A percentile compares a stretch with the other conserved stretches of the same genome.
phyloP scores from a whole-genome alignment of 2,329 filamentous ascomycete species.

The Sarocladium kiliense region DNA sequence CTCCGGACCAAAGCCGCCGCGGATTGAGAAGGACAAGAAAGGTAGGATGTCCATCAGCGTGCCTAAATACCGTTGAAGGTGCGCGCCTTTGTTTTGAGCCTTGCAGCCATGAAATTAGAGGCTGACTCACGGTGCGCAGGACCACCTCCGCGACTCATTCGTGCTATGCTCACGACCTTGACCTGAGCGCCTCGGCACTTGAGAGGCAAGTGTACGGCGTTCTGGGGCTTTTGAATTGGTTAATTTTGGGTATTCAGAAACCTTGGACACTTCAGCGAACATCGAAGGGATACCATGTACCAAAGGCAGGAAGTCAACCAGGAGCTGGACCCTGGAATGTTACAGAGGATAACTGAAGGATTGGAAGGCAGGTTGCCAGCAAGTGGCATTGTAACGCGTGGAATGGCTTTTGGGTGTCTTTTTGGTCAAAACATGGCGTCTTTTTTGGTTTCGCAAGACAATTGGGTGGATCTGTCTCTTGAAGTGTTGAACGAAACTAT shows the following conservation, averaged over 20 bases:
- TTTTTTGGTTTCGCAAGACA: background rate
- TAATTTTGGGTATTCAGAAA: background rate
- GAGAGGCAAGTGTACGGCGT: background rate
- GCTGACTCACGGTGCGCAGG: conserved; percentile 40
- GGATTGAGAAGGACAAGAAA: conserved; percentile 87
- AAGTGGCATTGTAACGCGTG: background rate
- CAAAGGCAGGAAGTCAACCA: background rate
- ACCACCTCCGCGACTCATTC: conserved; percentile 58
- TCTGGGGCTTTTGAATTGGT: background rate
- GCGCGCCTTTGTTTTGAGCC: conserved; percentile 27
- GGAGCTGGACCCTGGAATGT: conserved; percentile 4
- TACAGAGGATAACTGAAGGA: background rate
- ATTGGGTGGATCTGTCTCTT: background rate
- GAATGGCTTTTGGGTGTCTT: background rate
- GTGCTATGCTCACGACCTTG: conserved; percentile 66
- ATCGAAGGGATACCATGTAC: background rate
- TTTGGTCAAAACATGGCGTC: background rate
- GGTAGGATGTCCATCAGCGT: conserved; percentile 89
- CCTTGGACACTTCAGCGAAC: background rate
- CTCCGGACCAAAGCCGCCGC: conserved; percentile 51
- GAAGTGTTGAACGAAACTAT: background rate
- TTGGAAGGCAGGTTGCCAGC: background rate
- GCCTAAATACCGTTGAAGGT: conserved; percentile 61
- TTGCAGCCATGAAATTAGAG: conserved; percentile 15
- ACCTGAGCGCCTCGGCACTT: conserved; percentile 40